phyloP scores from a whole-genome alignment of 2,329 filamentous ascomycete genomes.

The Scedosporium dehoogii region DNA sequence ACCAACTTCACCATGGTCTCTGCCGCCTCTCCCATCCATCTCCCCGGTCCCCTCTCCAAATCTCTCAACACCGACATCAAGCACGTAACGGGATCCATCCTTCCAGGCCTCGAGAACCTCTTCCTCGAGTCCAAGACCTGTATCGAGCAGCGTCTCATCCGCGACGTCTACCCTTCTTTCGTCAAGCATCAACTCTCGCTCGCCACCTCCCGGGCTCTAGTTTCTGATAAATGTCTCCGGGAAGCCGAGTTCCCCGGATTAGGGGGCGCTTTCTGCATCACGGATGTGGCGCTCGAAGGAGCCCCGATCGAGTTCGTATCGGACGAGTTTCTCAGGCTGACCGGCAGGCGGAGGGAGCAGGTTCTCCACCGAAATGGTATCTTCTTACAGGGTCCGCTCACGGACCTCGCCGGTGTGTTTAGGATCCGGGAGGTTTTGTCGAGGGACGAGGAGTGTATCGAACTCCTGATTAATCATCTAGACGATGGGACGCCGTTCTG shows the following conservation, averaged over 20 bases:
- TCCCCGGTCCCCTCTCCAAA: slow-evolving; percentile 29
- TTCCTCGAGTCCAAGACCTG: slow-evolving; percentile 31
- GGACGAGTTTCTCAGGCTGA: slow-evolving; percentile 41
- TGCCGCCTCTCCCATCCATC: slow-evolving; percentile 27
- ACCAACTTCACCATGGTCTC: slow-evolving; percentile 34
- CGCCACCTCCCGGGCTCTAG: slow-evolving; percentile 33
- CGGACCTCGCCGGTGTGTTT: slow-evolving; percentile 28
- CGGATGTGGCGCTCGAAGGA: slow-evolving; percentile 37
- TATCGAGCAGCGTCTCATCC: slow-evolving; percentile 32
- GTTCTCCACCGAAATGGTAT: slow-evolving; percentile 38
- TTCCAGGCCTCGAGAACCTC: slow-evolving; percentile 35
- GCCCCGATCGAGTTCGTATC: slow-evolving; percentile 40
- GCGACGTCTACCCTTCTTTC: slow-evolving; percentile 40
- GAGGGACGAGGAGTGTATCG: slow-evolving; percentile 32
- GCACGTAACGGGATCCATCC: slow-evolving; percentile 28
- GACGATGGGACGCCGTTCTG: slow-evolving; percentile 43
- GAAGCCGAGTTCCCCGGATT: slow-evolving; percentile 38
- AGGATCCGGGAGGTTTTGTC: slow-evolving; percentile 32
- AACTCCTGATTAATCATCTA: slow-evolving; percentile 40
- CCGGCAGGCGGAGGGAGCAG: slow-evolving; percentile 36
- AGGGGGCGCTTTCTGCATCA: slow-evolving; percentile 48
- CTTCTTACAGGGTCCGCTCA: slow-evolving; percentile 38
- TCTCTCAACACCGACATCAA: slow-evolving; percentile 36
- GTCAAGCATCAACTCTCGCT: slow-evolving; percentile 40
- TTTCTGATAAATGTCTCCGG: slow-evolving; percentile 21